Percentiles rank a stretch among this genome's conserved stretches.
Evolutionary conservation across 768 basidiomycete species (phyloP).

Genomic region (Symmetrospora coprosmae): DNA sequence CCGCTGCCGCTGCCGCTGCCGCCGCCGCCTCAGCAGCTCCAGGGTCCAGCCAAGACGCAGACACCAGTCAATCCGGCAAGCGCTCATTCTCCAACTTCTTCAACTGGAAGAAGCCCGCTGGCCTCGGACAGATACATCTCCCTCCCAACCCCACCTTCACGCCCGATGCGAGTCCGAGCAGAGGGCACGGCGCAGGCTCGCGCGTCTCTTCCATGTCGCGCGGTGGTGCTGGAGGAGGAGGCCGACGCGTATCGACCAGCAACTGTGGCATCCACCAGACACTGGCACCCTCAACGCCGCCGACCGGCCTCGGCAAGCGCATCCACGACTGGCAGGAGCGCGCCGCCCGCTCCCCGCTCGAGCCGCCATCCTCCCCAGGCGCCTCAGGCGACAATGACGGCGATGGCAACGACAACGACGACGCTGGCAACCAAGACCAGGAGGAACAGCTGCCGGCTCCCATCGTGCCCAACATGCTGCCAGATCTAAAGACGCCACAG

Average conservation of each 20-base stretch:
- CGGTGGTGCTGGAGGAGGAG: not conserved
- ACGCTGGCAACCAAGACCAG: not conserved
- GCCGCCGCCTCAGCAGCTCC: too few species aligned
- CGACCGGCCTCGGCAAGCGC: too few species aligned
- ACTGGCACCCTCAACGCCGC: too few species aligned
- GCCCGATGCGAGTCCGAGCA: not conserved
- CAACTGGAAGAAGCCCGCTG: not conserved
- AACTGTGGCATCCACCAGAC: too few species aligned
- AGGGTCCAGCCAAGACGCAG: too few species aligned
- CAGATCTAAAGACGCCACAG: constrained; percentile 23
- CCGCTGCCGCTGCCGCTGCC: not conserved
- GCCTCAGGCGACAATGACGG: not conserved
- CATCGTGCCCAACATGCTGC: constrained; percentile 20
- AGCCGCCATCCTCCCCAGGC: not conserved
- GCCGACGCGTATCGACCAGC: too few species aligned
- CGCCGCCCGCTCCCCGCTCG: not conserved
- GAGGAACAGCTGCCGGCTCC: not conserved
- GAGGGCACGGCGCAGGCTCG: not conserved
- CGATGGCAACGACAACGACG: not conserved
- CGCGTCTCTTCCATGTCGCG: not conserved
- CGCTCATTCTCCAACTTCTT: constrained; percentile 2
- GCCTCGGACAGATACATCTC: not conserved
- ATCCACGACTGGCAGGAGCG: constrained; percentile 9
- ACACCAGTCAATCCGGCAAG: too few species aligned
- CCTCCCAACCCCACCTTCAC: not conserved